Base-by-base conservation (phyloP, 2,329 filamentous ascomycete genomes). In the Drechslerella coelobrocha region DNA sequence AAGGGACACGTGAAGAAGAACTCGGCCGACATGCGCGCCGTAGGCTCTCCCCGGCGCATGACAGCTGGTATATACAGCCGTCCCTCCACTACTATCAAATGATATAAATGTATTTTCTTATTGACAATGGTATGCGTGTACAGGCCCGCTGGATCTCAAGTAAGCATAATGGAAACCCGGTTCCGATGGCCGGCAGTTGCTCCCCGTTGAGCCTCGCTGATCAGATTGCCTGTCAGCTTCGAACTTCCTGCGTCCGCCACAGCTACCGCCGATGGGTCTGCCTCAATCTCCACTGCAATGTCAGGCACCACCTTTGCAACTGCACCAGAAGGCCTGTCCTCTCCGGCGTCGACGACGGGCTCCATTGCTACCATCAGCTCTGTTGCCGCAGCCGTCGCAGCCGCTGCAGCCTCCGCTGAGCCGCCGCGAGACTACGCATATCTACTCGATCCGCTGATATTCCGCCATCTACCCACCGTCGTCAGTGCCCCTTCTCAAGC, bases 11-110 rank as follows among this genome's bases (percentile, higher is more conserved):
- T 52, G 21, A 71, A 60, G 41, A 60, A 53, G 41, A 71, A 57
- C 26, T 71, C 66, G 9, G 17, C 59, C 27, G 66, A 71, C 29
- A 50, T 71, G 59, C 66, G 66, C 50, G 66, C 66, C 24, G 53
- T 54, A 27, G 66, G 59, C 59, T 59, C 66, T 21, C 66, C 66
- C 26, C 62, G 66, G 59, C 66, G 66, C 39, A 71, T 71, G 66
- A 71, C 66, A 53, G 39, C 66, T 23, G 66, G 66, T 71, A 62
- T 43, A 37, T 31, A 26, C 14, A 27, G 6, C 19, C 7, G 23
- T 29, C 27, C 27, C 51, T 31, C 24, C 37, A 41, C 41, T 45
- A 2, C 9, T 19, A 9, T n/a, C 21, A 14, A 5, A 45, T 6
- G 17, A 3, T 14, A 23, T 3, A n/a, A n/a, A n/a, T n/a, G n/a